Base-by-base conservation (phyloP, 768 basidiomycete genomes). In the Pisolithus tinctorius region DNA sequence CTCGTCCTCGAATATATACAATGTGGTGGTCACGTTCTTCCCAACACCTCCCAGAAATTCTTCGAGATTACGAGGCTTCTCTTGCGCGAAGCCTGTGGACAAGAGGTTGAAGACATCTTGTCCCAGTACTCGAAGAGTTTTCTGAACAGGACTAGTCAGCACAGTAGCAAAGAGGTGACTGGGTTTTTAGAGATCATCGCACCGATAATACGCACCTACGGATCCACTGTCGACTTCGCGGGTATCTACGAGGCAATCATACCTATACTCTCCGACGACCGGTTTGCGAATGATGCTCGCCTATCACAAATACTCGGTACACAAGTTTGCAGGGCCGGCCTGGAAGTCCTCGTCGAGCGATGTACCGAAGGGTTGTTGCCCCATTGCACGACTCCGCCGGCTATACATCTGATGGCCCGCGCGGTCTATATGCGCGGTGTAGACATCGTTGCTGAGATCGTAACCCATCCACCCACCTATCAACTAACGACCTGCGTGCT, bases 401-500 rank as follows among this genome's bases (percentile, higher is more conserved):
- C 81, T 2, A 62, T 81, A 27, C 51, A 63, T 7, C 63, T 81
- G 16, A 45, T 79, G 23, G 67, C 68, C 17, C 71, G 75, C 53
- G 65, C 78, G 3, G 66, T 82, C 3, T 68, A 78, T 25, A 69
- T 84, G 31, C 72, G 67, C 11, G 77, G 74, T 5, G 71, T 69
- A 1, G 80, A 86, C 54, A 67, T 83, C 8, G 66, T 87, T 20
- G 65, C 70, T 1, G 74, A 81, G 56, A 56, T 91, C 20, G 82
- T 82, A 59, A 77, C 75, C 54, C 76, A 74, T 17, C 60, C 65
- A 0, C 75, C 83, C 0, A 78, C 81, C 1, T 74, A 82, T 55
- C 74, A 78, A 39, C 84, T 83, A 60, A 71, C 88, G n/a, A 72
- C 79, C 4, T 78, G 79, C 0, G 64, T 91, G 9, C 66, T 89